Evolutionary conservation across 164 flowering plant genomes (phyloP).

Genomic region (Vitis rupestris): DNA sequence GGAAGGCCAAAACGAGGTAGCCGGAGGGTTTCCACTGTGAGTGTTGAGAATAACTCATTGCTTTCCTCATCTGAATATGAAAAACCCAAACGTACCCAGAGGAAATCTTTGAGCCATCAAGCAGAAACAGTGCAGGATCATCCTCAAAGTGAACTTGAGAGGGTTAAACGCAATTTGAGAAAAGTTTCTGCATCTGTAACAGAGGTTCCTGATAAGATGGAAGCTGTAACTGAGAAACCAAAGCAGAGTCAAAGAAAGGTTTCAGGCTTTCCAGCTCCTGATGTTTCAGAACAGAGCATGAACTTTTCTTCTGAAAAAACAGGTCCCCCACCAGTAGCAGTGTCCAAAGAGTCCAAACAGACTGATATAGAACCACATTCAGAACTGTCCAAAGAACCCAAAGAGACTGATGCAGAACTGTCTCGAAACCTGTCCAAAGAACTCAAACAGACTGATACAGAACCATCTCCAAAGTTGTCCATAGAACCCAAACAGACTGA

Average conservation of each 20-base stretch:
- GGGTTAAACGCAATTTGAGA: constrained; percentile 42
- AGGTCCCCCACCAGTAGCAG: constrained; percentile 4
- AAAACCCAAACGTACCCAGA: constrained; percentile 28
- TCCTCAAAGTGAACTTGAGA: constrained; percentile 43
- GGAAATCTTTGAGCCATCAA: constrained; percentile 21
- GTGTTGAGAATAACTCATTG: constrained; percentile 30
- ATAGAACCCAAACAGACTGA: no score
- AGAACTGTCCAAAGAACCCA: no score
- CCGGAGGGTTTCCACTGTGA: constrained; percentile 34
- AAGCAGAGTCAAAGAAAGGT: constrained; percentile 17
- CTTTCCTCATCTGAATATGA: constrained; percentile 35
- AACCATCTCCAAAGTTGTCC: no score
- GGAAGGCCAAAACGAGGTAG: constrained; percentile 45
- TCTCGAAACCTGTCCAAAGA: no score
- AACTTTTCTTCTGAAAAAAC: constrained; percentile 12
- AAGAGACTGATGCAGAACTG: no score
- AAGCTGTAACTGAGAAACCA: constrained; percentile 27
- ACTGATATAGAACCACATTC: no score
- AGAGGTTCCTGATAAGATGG: constrained; percentile 13
- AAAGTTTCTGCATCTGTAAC: constrained; percentile 29
- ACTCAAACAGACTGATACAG: no score
- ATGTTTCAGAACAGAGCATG: constrained; percentile 17
- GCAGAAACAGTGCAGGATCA: constrained; percentile 28
- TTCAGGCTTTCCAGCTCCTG: constrained; percentile 7
- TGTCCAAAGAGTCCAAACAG: constrained; percentile 1